These are phyloP conservation scores for Acorus gramineus DNA, from an alignment of 106 monocot species.

Conservation along the genomic window DNA sequence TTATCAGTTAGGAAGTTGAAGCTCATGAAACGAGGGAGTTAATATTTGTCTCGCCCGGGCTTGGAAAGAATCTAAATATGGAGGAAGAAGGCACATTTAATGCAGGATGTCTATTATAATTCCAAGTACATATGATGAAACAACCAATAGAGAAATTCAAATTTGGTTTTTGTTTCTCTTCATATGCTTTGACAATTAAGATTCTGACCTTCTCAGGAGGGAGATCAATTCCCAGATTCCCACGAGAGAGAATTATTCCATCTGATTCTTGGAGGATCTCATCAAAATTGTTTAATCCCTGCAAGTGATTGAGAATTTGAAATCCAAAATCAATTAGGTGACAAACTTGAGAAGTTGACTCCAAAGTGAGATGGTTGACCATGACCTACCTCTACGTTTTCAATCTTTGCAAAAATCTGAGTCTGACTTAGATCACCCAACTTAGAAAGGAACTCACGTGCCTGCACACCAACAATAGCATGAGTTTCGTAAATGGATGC, in stretches of 20 bases:
- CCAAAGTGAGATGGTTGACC: neutral
- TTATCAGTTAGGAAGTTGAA: too few relatives aligned
- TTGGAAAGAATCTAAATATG: too few relatives aligned
- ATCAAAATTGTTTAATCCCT: slow-evolving; percentile 26
- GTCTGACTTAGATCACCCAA: slow-evolving; percentile 20
- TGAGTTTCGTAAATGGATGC: too few relatives aligned
- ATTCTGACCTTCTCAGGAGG: slow-evolving; percentile 28
- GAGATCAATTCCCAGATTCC: slow-evolving; percentile 22
- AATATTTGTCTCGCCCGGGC: too few relatives aligned
- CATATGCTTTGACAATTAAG: neutral
- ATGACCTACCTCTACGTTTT: slow-evolving; percentile 13
- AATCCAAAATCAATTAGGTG: neutral
- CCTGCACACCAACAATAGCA: slow-evolving; percentile 4
- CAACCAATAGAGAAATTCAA: too few relatives aligned
- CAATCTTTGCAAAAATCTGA: slow-evolving; percentile 26
- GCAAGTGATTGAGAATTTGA: slow-evolving; percentile 1
- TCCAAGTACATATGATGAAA: too few relatives aligned
- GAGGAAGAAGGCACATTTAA: too few relatives aligned
- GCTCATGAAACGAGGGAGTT: too few relatives aligned
- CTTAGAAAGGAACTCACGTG: slow-evolving; percentile 23
- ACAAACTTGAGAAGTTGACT: neutral
- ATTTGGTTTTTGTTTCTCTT: too few relatives aligned
- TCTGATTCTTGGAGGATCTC: slow-evolving; percentile 21
- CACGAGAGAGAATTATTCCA: slow-evolving; percentile 23
- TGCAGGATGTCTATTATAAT: too few relatives aligned